Evolutionary conservation across 192 early-diverging fungal species (phyloP), one percentile per base, ranked within the genome.

Genomic region (Coemansia sp.): DNA sequence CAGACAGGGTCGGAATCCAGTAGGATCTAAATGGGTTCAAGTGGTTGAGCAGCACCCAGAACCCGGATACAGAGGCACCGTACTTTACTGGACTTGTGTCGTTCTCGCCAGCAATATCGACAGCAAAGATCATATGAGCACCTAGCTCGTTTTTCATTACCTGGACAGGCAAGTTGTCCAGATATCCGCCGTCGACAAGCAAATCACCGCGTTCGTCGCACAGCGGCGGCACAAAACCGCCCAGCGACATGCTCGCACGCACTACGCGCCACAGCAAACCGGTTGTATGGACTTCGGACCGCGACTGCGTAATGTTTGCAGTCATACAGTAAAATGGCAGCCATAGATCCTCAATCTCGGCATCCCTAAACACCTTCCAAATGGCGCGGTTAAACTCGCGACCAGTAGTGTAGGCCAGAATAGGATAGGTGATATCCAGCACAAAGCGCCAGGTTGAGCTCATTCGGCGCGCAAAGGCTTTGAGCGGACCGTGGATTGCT

Each of bases 171-270:
- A 99, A 76, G 73, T 98, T 97, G 73, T 98, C 94, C 79, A 98
- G 86, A 73, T 99, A 99, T 4, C 97, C 97, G 58, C 97, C 97
- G 69, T 99, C 97, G 11, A 99, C 87, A n/a, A 99, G 78, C 89
- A 99, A 88, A 66, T 95, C 86, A 24, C 97, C 97, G 63, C 97
- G 90, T 41, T 66, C 69, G 73, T 98, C 94, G 69, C 93, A 97
- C 37, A 99, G 80, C 0, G 97, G 97, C 2, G 97, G 97, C 62
- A 99, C 78, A 70, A 92, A 97, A 7, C 94, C 95, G 5, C 94
- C 89, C 10, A 99, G 83, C 2, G 94, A 96, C 97, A 99, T 99
- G 45, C 94, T 97, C 2, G 97, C 97, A 25, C 97, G 89, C 47
- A 99, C 86, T 51, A 94, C 97, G 5, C 95, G 88, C 97, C 97